These are phyloP conservation scores for Citeromyces hawaiiensis DNA, from an alignment of 1,139 yeast species.

Conservation along the genomic window DNA sequence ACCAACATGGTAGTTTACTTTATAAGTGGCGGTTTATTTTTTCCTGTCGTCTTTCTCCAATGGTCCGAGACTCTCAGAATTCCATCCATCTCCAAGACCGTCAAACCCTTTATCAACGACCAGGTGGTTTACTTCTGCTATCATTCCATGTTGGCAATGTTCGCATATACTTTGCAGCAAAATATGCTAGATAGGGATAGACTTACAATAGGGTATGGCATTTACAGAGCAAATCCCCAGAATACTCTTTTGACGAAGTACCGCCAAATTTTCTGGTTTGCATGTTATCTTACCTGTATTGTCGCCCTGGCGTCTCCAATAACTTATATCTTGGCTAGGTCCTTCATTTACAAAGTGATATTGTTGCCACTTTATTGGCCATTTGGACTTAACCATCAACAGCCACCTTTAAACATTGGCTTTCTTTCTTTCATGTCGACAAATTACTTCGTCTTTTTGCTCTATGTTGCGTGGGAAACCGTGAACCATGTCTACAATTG, in stretches of 20 bases:
- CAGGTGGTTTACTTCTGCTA: slow-evolving; percentile 41
- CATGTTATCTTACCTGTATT: slow-evolving; percentile 15
- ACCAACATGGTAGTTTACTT: slow-evolving; percentile 23
- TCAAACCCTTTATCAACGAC: slow-evolving; percentile 48
- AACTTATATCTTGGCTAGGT: slow-evolving; percentile 28
- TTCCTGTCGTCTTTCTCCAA: slow-evolving; percentile 19
- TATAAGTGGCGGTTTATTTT: slow-evolving; percentile 24
- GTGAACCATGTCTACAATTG: slow-evolving; percentile 53
- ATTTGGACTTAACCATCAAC: slow-evolving; percentile 20
- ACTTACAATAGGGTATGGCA: slow-evolving; percentile 35
- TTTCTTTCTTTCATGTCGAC: slow-evolving; percentile 22
- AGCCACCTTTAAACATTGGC: slow-evolving; percentile 25
- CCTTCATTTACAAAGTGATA: slow-evolving; percentile 27
- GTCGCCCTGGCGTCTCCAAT: slow-evolving; percentile 26
- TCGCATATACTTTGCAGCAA: slow-evolving; percentile 40
- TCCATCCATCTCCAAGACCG: slow-evolving; percentile 16
- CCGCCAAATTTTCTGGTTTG: not conserved
- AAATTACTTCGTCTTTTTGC: slow-evolving; percentile 24
- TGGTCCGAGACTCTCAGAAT: slow-evolving; percentile 10
- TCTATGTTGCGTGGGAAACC: slow-evolving; percentile 43
- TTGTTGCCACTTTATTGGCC: slow-evolving; percentile 15
- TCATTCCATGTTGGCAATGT: slow-evolving; percentile 19
- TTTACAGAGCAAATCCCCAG: slow-evolving; percentile 27
- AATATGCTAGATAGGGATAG: slow-evolving; percentile 47
- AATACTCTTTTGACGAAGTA: slow-evolving; percentile 6